Percentiles rank a stretch among this genome's conserved stretches.
These are phyloP conservation scores for Ramichloridium luteum DNA, from an alignment of 2,329 filamentous ascomycete genomes.

Conservation along the genomic window DNA sequence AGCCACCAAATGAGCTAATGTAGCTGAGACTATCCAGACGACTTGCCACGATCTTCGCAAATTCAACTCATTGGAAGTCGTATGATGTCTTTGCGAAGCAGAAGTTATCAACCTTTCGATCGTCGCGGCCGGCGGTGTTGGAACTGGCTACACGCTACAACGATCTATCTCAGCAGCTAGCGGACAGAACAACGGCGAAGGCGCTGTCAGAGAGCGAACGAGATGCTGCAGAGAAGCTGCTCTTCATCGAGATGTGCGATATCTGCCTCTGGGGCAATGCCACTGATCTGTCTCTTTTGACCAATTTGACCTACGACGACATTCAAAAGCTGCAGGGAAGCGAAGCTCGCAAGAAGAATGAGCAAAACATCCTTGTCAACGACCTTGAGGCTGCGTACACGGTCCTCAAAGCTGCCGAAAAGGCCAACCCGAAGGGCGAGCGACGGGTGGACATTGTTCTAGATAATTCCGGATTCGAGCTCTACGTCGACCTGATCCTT, in stretches of 20 bases:
- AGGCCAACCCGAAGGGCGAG: constrained; percentile 45
- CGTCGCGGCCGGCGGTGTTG: constrained; percentile 73
- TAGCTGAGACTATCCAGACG: constrained; percentile 43
- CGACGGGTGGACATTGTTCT: constrained; percentile 85
- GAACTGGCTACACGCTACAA: constrained; percentile 72
- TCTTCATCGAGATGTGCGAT: constrained; percentile 90
- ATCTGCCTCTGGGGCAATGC: constrained; percentile 97
- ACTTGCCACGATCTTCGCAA: constrained; percentile 63
- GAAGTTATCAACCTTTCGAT: constrained; percentile 85
- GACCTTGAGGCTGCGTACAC: constrained; percentile 65
- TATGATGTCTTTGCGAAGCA: constrained; percentile 86
- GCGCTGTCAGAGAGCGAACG: constrained; percentile 40
- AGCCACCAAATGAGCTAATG: background rate
- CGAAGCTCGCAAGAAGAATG: constrained; percentile 69
- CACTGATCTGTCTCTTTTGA: constrained; percentile 83
- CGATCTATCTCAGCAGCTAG: constrained; percentile 57
- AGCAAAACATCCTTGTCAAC: constrained; percentile 87
- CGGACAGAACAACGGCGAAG: constrained; percentile 35
- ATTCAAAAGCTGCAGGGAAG: constrained; percentile 93
- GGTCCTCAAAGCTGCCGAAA: constrained; percentile 52
- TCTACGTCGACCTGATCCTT: constrained; percentile 88
- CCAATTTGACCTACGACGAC: constrained; percentile 82
- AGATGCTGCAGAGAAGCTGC: constrained; percentile 57
- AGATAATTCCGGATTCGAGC: constrained; percentile 93
- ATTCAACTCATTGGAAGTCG: constrained; percentile 69